phyloP scores from a whole-genome alignment of 2,329 filamentous ascomycete genomes.

The Mariannaea elegans region DNA sequence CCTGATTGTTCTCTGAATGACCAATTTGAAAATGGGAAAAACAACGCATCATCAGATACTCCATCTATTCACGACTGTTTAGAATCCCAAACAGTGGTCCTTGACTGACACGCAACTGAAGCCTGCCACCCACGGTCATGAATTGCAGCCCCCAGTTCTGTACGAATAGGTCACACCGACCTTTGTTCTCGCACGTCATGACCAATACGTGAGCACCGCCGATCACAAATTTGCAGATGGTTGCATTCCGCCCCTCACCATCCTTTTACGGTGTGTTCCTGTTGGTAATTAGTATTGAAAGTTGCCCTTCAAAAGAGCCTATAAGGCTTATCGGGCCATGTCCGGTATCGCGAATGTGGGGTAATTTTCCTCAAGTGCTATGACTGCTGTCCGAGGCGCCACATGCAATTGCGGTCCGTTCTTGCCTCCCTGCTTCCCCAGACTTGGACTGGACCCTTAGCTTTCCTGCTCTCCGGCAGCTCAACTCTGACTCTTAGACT shows the following conservation, averaged over 20 bases:
- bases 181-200: no score
- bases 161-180: no score
- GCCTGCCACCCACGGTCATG: no score
- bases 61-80: no score
- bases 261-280: neutral
- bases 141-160: no score
- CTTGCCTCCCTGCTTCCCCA: neutral
- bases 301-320: neutral
- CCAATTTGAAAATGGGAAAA: no score
- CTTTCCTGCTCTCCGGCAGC: neutral
- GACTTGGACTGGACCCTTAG: neutral
- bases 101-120: no score
- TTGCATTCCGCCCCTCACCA: neutral
- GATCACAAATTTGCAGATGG: neutral
- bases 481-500: neutral
- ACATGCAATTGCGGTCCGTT: constrained; percentile 23
- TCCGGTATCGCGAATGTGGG: constrained; percentile 42
- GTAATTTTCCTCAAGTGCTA: constrained; percentile 30
- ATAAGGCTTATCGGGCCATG: constrained; percentile 31
- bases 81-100: no score
- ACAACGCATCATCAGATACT: no score
- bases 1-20: no score
- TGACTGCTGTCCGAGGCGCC: constrained; percentile 32
- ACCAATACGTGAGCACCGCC: neutral
- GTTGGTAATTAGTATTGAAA: constrained; percentile 11